phyloP scores from a whole-genome alignment of 2,329 filamentous ascomycete species.

The Endothia cerciana region DNA sequence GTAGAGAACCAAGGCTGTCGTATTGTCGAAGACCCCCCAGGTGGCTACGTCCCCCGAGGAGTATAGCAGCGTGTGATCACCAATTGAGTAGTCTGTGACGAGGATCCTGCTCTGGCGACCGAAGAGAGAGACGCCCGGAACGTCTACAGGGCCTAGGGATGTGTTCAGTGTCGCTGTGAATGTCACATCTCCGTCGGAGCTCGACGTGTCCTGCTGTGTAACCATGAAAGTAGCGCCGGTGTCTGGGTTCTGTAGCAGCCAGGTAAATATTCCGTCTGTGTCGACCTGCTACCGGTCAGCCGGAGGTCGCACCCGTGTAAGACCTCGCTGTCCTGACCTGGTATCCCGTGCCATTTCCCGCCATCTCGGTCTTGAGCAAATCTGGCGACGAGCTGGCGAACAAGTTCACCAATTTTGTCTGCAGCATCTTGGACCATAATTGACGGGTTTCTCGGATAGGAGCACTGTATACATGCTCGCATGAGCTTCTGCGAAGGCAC shows the following conservation, averaged over 20 bases:
- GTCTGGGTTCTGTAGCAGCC: constrained; percentile 56
- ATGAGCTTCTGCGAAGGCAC: not conserved
- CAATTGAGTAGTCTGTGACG: constrained; percentile 56
- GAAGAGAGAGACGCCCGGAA: constrained; percentile 52
- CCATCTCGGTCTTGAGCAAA: constrained; percentile 55
- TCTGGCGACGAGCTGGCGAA: constrained; percentile 57
- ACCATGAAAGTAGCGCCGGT: constrained; percentile 55
- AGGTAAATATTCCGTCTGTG: constrained; percentile 49
- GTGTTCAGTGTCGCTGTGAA: constrained; percentile 54
- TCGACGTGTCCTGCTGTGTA: constrained; percentile 49
- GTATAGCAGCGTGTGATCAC: constrained; percentile 52
- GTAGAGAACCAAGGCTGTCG: constrained; percentile 52
- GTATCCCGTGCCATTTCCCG: constrained; percentile 55
- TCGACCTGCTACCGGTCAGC: constrained; percentile 34
- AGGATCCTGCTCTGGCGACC: constrained; percentile 59
- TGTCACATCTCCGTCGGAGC: constrained; percentile 47
- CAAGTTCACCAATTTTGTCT: constrained; percentile 57
- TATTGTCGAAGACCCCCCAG: constrained; percentile 48
- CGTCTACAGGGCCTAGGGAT: constrained; percentile 45
- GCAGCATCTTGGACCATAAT: constrained; percentile 55
- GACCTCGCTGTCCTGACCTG: constrained; percentile 32
- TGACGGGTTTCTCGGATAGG: constrained; percentile 58
- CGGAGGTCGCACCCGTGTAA: not conserved
- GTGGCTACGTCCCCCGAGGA: constrained; percentile 55
- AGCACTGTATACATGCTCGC: constrained; percentile 38